Percentiles rank a stretch among this genome's conserved stretches.
phyloP scores from a whole-genome alignment of 2,329 filamentous ascomycete genomes.

The Fusarium nisikadoi region DNA sequence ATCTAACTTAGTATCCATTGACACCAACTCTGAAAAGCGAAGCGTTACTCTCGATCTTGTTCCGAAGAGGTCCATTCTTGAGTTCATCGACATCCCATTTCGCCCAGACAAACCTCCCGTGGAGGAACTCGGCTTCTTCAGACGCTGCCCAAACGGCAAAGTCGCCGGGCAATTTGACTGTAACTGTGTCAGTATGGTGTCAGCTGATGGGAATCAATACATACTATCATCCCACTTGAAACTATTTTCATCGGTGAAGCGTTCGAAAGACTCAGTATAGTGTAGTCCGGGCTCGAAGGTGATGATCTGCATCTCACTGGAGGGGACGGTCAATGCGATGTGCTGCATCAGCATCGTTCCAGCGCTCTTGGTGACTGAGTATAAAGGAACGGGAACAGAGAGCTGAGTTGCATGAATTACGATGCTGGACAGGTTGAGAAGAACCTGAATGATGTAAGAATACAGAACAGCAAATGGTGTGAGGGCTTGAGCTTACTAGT shows the following conservation, averaged over 20 bases:
- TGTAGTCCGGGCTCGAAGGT: conserved; percentile 29
- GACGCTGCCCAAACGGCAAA: conserved; percentile 26
- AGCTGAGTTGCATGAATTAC: not conserved
- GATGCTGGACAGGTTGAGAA: not conserved
- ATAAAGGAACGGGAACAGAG: conserved; percentile 31
- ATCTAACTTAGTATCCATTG: not conserved
- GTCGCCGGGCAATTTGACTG: not conserved
- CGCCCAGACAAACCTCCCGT: conserved; percentile 9
- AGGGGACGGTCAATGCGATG: conserved; percentile 50
- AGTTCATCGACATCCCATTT: conserved; percentile 19
- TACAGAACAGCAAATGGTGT: rapidly evolving
- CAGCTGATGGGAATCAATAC: rapidly evolving
- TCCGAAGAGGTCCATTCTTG: not conserved
- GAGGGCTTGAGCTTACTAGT: not conserved
- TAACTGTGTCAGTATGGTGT: rapidly evolving
- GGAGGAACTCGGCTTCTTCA: conserved; percentile 11
- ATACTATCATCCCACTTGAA: conserved; percentile 16
- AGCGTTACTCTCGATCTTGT: not conserved
- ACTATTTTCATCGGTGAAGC: not conserved
- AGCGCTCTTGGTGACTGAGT: conserved; percentile 53
- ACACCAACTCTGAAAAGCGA: conserved; percentile 3
- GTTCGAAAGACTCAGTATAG: conserved; percentile 1
- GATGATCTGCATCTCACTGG: conserved; percentile 43
- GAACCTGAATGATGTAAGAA: not conserved
- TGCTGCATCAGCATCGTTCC: conserved; percentile 51